phyloP scores from a whole-genome alignment of 768 basidiomycete species.

The Lactifluus hygrophoroides region DNA sequence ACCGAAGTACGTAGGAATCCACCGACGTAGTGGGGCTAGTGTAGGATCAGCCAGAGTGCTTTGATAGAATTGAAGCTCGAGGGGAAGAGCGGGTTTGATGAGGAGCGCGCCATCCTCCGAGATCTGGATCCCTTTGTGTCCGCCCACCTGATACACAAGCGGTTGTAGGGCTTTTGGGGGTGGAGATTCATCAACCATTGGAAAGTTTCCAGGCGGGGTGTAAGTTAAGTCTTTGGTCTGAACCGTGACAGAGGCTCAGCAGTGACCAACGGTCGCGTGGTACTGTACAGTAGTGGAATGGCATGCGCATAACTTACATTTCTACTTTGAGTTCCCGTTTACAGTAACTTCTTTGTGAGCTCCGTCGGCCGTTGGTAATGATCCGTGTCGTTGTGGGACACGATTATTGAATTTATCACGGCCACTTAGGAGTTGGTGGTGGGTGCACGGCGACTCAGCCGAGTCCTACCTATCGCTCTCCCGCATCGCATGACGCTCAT shows the following conservation, averaged over 20 bases:
- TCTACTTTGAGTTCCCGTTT: too few relatives aligned
- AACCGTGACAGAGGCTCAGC: too few relatives aligned
- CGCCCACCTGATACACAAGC: slow-evolving; percentile 64
- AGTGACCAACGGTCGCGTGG: too few relatives aligned
- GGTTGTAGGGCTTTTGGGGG: slow-evolving; percentile 18
- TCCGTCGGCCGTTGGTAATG: too few relatives aligned
- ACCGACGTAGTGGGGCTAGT: slow-evolving; percentile 42
- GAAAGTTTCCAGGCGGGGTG: neutral
- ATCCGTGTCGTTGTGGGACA: too few relatives aligned
- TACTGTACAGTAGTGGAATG: too few relatives aligned
- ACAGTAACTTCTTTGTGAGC: neutral
- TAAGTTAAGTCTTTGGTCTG: too few relatives aligned
- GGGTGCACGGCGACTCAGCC: neutral
- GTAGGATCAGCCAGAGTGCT: slow-evolving; percentile 34
- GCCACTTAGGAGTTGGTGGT: neutral
- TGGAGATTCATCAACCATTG: neutral
- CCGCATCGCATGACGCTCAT: neutral
- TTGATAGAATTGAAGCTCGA: slow-evolving; percentile 69
- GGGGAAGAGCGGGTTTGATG: slow-evolving; percentile 62
- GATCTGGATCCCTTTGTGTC: slow-evolving; percentile 65
- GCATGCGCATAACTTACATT: too few relatives aligned
- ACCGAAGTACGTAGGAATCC: slow-evolving; percentile 72
- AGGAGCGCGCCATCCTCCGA: slow-evolving; percentile 70
- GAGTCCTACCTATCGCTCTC: too few relatives aligned
- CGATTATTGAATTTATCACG: too few relatives aligned